Evolutionary conservation across 169 alveolate genomes (phyloP).

Genomic region (Theileria orientalis): DNA sequence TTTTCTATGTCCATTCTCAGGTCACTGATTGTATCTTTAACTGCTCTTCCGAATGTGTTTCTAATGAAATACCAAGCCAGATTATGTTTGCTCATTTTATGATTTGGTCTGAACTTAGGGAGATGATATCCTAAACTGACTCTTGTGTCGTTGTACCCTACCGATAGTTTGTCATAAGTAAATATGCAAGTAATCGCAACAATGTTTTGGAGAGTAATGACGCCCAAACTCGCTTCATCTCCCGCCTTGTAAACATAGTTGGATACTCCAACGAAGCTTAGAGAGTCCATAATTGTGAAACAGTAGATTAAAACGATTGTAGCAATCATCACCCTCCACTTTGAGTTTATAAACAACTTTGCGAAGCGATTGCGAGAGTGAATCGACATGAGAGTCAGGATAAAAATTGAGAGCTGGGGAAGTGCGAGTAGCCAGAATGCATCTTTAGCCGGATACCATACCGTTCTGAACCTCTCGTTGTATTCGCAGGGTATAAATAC

Average conservation of each 20-base stretch:
- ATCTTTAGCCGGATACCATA: too few relatives aligned
- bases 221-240: neutral
- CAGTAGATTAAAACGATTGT: too few relatives aligned
- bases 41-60: too few relatives aligned
- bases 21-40: too few relatives aligned
- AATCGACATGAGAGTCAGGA: neutral
- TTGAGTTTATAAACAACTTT: too few relatives aligned
- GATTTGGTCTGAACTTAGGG: too few relatives aligned
- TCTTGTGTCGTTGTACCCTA: neutral
- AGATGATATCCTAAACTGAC: neutral
- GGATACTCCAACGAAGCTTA: neutral
- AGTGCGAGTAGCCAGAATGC: conserved; percentile 15
- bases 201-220: neutral
- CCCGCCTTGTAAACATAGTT: neutral
- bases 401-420: neutral
- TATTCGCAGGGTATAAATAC: conserved; percentile 1
- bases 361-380: too few relatives aligned
- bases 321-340: too few relatives aligned
- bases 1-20: too few relatives aligned
- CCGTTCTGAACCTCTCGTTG: too few relatives aligned
- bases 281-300: neutral
- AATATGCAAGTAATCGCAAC: neutral
- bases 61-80: too few relatives aligned
- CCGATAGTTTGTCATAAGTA: neutral
- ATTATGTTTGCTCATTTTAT: too few relatives aligned